phyloP scores from a whole-genome alignment of 2,329 filamentous ascomycete species.

The Amauroascus verrucosus region DNA sequence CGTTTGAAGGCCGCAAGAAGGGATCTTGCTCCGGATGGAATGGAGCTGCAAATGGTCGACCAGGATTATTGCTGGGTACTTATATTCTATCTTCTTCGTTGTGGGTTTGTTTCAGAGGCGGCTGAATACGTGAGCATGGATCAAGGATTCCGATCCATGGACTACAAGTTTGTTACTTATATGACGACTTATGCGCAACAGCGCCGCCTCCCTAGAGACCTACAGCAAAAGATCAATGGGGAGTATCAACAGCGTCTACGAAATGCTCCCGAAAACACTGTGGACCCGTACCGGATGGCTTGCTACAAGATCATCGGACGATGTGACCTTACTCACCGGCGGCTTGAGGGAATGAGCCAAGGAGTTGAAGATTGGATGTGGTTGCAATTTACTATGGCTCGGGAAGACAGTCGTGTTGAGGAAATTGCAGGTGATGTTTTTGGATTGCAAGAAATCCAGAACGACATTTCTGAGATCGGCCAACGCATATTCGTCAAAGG shows the following conservation, averaged over 20 bases:
- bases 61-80: conserved; percentile 88
- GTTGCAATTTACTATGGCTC: conserved; percentile 54
- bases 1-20: conserved; percentile 68
- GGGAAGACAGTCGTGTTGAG: conserved; percentile 51
- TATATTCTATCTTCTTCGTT: conserved; percentile 81
- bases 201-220: conserved; percentile 62
- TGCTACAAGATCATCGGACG: conserved; percentile 96
- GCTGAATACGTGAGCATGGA: conserved; percentile 74
- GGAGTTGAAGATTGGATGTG: conserved; percentile 58
- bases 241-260: conserved; percentile 79
- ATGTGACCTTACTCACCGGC: conserved; percentile 50
- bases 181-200: conserved; percentile 76
- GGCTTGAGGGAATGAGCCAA: conserved; percentile 48
- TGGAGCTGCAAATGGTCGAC: conserved; percentile 66
- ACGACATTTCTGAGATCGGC: conserved; percentile 77
- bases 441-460: conserved; percentile 58
- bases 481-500: conserved; percentile 81
- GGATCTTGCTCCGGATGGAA: conserved; percentile 71
- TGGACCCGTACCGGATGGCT: conserved; percentile 91
- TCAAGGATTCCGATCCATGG: conserved; percentile 75
- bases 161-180: conserved; percentile 81
- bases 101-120: conserved; percentile 74
- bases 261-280: conserved; percentile 73
- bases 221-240: conserved; percentile 78
- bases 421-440: conserved; percentile 54